Percentiles rank a stretch among this genome's conserved stretches.
phyloP scores from a whole-genome alignment of 2,329 filamentous ascomycete species.

The Aureobasidium mangrovei region DNA sequence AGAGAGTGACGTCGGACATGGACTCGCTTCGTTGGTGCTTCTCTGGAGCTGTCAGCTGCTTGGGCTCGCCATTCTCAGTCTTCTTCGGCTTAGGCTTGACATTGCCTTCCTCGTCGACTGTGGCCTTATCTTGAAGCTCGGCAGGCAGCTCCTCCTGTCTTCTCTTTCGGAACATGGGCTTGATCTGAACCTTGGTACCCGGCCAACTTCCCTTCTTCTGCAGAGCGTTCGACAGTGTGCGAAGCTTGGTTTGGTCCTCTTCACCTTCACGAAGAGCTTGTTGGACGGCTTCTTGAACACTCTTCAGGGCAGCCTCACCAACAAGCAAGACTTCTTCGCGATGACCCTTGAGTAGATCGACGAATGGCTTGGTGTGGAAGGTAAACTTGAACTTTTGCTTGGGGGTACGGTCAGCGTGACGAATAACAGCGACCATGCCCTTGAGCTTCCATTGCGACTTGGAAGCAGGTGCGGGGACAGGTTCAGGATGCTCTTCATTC shows the following conservation, averaged over 20 bases:
- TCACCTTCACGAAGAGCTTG: constrained; percentile 66
- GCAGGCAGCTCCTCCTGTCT: constrained; percentile 52
- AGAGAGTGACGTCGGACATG: constrained; percentile 81
- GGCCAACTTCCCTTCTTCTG: constrained; percentile 90
- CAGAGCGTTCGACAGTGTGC: constrained; percentile 72
- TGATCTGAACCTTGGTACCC: constrained; percentile 97
- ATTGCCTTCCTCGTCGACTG: constrained; percentile 12
- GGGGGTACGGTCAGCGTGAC: constrained; percentile 91
- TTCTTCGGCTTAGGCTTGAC: constrained; percentile 18
- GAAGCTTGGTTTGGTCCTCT: constrained; percentile 83
- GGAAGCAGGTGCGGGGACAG: constrained; percentile 45
- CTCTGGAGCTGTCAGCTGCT: constrained; percentile 16
- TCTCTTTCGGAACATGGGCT: constrained; percentile 95
- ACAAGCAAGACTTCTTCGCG: constrained; percentile 93
- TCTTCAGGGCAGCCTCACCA: constrained; percentile 78
- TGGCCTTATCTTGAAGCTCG: constrained; percentile 17
- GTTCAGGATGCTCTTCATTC: constrained; percentile 13
- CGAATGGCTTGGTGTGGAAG: constrained; percentile 93
- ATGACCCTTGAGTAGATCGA: constrained; percentile 87
- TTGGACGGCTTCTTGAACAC: constrained; percentile 82
- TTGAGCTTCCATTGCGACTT: constrained; percentile 98
- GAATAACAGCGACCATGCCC: constrained; percentile 91
- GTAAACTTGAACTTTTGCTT: constrained; percentile 99
- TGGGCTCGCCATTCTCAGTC: background rate
- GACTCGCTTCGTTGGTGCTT: constrained; percentile 67